Evolutionary conservation across 176 grass and related monocot genomes (phyloP).

Genomic region (Hyparrhenia diplandra): DNA sequence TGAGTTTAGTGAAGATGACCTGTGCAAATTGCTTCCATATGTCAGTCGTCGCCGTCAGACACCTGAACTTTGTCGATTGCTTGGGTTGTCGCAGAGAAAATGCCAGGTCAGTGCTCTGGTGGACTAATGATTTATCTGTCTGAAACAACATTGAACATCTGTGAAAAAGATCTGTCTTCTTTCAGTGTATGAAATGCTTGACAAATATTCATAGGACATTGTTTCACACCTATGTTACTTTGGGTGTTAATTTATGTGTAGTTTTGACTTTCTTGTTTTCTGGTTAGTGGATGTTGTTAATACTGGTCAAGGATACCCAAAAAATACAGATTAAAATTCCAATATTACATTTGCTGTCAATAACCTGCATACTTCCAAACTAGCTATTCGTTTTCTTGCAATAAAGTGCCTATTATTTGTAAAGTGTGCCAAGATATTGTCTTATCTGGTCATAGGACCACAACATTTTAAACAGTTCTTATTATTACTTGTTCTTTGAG

Average conservation of each 20-base stretch:
- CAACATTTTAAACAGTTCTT: neutral
- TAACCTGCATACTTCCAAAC: neutral
- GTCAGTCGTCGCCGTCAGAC: slow-evolving; percentile 86
- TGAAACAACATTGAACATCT: neutral
- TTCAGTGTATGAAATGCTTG: neutral
- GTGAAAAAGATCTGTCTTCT: neutral
- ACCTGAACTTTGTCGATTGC: slow-evolving; percentile 74
- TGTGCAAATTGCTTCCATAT: slow-evolving; percentile 86
- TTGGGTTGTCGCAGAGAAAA: slow-evolving; percentile 83
- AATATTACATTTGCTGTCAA: neutral
- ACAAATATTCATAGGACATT: neutral
- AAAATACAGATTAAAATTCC: neutral
- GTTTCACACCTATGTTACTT: neutral
- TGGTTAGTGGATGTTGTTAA: neutral
- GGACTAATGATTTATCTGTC: neutral
- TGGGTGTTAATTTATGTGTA: neutral
- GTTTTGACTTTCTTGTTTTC: neutral
- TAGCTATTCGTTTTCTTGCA: neutral
- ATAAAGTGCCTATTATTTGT: neutral
- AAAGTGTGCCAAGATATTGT: neutral
- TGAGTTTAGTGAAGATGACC: slow-evolving; percentile 65
- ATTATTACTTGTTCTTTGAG: slow-evolving; percentile 19
- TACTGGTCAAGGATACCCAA: neutral
- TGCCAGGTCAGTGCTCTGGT: slow-evolving; percentile 64
- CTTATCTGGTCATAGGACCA: neutral